Evolutionary conservation across 257 asterid genomes (phyloP).

Genomic region (Solanum tacnaense): DNA sequence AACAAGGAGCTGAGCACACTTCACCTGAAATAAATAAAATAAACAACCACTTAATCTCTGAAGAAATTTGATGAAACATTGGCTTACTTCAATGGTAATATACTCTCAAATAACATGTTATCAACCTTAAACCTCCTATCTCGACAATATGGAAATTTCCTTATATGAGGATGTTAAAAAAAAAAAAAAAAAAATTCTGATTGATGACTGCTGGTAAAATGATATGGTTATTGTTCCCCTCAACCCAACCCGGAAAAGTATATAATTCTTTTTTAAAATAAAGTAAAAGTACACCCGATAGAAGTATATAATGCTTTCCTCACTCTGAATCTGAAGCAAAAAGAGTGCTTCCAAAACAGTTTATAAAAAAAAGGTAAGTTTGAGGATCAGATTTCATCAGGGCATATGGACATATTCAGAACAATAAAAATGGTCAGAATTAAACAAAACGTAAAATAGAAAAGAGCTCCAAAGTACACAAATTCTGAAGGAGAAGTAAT

Average conservation of each 20-base stretch:
- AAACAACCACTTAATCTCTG: neutral
- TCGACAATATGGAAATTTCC: neutral
- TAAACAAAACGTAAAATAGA: neutral
- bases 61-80: neutral
- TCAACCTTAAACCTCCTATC: neutral
- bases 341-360: neutral
- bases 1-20: slow-evolving; percentile 84
- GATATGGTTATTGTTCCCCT: neutral
- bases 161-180: neutral
- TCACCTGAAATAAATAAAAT: slow-evolving; percentile 35
- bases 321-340: neutral
- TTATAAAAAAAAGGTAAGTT: neutral
- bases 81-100: neutral
- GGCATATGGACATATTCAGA: neutral
- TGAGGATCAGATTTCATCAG: neutral
- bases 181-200: neutral
- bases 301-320: neutral
- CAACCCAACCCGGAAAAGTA: neutral
- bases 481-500: neutral
- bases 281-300: neutral
- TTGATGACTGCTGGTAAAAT: neutral
- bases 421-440: neutral
- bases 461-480: neutral
- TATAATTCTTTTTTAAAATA: neutral
- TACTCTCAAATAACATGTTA: neutral